Evolutionary conservation across 2,329 filamentous ascomycete genomes (phyloP).

Genomic region (Penicillium sp.): DNA sequence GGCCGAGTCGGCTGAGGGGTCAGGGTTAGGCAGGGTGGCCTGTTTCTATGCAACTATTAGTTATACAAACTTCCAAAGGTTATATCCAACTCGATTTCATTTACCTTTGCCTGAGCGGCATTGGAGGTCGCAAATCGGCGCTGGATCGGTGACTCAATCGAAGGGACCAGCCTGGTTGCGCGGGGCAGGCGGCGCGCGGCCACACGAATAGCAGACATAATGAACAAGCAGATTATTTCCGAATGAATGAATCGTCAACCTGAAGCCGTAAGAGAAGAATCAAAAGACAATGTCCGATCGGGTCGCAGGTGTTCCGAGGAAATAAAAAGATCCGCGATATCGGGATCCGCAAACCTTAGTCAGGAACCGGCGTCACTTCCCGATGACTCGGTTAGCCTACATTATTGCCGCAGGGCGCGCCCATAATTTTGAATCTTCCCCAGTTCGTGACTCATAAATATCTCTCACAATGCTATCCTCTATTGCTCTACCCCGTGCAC

Average conservation of each 20-base stretch:
- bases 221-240: conserved; percentile 1
- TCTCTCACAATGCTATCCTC: conserved; percentile 20
- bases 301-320: neutral
- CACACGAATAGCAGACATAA: conserved; percentile 36
- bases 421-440: neutral
- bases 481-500: conserved; percentile 34
- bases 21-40: conserved; percentile 63
- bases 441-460: neutral
- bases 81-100: neutral
- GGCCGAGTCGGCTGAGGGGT: conserved; percentile 71
- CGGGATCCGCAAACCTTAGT: conserved; percentile 9
- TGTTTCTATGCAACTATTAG: conserved; percentile 42
- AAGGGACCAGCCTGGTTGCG: conserved; percentile 30
- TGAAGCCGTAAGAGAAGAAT: conserved; percentile 3
- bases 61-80: neutral
- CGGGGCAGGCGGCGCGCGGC: conserved; percentile 37
- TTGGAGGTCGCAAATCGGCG: conserved; percentile 35
- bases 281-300: conserved; percentile 16
- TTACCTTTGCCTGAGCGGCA: conserved; percentile 25
- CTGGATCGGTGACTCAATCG: conserved; percentile 34
- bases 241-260: neutral
- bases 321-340: conserved; percentile 4
- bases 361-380: conserved; percentile 12
- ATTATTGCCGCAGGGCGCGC: neutral
- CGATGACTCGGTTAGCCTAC: conserved; percentile 2